These are phyloP conservation scores for Kregervanrija pseudodelftensis DNA, from an alignment of 805 yeast species.

Conservation along the genomic window DNA sequence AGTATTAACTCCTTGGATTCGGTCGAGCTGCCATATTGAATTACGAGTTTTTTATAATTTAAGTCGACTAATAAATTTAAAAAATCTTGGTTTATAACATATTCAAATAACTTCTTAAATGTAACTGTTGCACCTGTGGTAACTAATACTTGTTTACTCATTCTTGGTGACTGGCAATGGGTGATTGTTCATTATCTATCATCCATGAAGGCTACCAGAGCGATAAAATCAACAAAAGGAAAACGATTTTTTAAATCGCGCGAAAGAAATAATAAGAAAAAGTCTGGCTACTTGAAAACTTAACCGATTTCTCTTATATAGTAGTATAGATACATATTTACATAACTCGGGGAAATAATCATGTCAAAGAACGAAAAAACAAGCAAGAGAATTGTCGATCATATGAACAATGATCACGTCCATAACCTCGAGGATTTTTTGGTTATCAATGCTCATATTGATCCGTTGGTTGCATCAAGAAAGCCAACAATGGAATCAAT, in stretches of 20 bases:
- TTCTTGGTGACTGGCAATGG: neutral
- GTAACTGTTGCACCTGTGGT: slow-evolving; percentile 93
- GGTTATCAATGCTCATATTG: slow-evolving; percentile 42
- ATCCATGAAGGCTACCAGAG: neutral
- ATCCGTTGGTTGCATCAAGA: slow-evolving; percentile 9
- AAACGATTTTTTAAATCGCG: no score
- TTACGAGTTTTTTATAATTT: slow-evolving; percentile 35
- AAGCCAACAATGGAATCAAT: slow-evolving; percentile 40
- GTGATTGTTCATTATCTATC: neutral
- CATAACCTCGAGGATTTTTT: slow-evolving; percentile 69
- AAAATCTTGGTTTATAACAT: slow-evolving; percentile 31
- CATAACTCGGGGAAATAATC: neutral
- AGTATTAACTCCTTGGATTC: slow-evolving; percentile 10
- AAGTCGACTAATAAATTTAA: slow-evolving; percentile 25
- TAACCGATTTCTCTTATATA: no score
- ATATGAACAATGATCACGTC: slow-evolving; percentile 76
- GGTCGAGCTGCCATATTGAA: slow-evolving; percentile 50
- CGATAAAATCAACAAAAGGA: neutral
- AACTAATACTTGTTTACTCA: slow-evolving; percentile 36
- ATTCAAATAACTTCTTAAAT: slow-evolving; percentile 51
- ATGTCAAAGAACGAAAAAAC: neutral
- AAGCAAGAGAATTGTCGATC: slow-evolving; percentile 46
- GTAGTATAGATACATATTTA: no score
- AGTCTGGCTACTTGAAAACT: no score
- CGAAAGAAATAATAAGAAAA: no score